Evolutionary conservation across 352 stramenopile genomes (phyloP), one percentile per base, ranked within the genome.

Genomic region (Phytophthora agathidicida): DNA sequence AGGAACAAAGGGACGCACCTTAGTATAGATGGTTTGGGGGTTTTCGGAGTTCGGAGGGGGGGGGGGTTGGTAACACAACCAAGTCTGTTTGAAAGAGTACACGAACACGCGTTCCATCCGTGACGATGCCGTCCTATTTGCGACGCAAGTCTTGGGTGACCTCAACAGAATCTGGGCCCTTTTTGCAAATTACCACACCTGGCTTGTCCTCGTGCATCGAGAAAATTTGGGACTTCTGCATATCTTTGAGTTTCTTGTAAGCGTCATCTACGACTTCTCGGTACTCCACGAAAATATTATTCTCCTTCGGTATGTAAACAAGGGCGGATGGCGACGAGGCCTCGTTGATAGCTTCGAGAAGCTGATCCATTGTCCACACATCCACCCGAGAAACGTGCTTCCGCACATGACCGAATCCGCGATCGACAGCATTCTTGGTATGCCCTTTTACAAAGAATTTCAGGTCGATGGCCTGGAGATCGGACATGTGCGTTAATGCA

Each of bases 361-460:
- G 13, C 11, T 67, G 42, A 11, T 39, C 32, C 50, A 63, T 50
- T 2, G 60, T 68, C 13, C 23, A 63, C 27, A 37, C 33, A 16
- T 68, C 45, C 3, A 5, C 7, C 1, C 28, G 14, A 1, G 16
- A 30, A 5, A 63, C 13, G 8, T 53, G 13, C 44, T 68, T 68
- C 3, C 51, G 16, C 7, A 56, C 27, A 17, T 65, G 52, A 1
- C 46, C 52, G 20, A 69, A 69, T 1, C 60, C 60, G 3, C 60
- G 39, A 23, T 69, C 41, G 5, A 39, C 37, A 0, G 53, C 44
- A 35, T 52, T 69, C 30, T 60, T 65, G 9, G 53, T 64, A 23
- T 64, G 46, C 1, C 52, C 52, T n/a, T 69, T 69, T 0, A 69
- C 46, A 22, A 69, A 60, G 17, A 60, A 69, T 16, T 60, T 63